phyloP scores from a whole-genome alignment of 495 filamentous ascomycete species.

The Aspergillus campestris region DNA sequence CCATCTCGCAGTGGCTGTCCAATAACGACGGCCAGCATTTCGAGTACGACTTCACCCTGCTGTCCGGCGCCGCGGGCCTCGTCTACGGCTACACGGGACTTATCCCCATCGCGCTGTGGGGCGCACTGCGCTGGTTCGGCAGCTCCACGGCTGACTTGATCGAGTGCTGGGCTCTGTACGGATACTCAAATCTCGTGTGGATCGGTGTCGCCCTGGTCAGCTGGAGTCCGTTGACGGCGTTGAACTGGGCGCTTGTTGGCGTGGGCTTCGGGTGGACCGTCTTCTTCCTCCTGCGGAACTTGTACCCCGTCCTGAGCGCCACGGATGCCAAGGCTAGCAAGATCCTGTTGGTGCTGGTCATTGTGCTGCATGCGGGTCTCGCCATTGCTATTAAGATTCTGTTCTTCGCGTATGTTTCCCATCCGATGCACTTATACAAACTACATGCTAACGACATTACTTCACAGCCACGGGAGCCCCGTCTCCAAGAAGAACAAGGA shows the following conservation, averaged over 20 bases:
- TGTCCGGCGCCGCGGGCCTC: constrained; percentile 76
- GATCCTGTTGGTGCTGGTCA: constrained; percentile 73
- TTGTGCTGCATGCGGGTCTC: constrained; percentile 77
- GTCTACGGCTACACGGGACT: constrained; percentile 90
- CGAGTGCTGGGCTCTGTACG: constrained; percentile 90
- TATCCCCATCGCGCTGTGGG: constrained; percentile 80
- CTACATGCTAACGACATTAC: neutral
- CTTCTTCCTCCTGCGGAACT: constrained; percentile 80
- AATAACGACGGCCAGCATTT: constrained; percentile 51
- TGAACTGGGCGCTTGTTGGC: constrained; percentile 91
- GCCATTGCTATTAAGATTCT: constrained; percentile 89
- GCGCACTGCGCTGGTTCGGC: constrained; percentile 86
- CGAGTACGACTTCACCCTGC: constrained; percentile 80
- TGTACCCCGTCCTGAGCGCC: constrained; percentile 88
- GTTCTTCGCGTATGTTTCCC: constrained; percentile 70
- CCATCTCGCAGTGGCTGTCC: constrained; percentile 81
- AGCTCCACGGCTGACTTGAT: constrained; percentile 70
- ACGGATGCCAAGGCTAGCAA: constrained; percentile 89
- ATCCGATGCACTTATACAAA: neutral
- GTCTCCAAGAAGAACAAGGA: constrained; percentile 44
- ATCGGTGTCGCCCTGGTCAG: constrained; percentile 87
- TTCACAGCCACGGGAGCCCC: constrained; percentile 52
- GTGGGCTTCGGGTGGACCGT: constrained; percentile 82
- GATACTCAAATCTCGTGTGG: constrained; percentile 94
- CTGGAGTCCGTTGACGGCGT: constrained; percentile 71